Percentiles rank a stretch among this genome's conserved stretches.
Conservation (phyloP, 2,329 filamentous ascomycete species). For the Lithohypha guttulata region DNA sequence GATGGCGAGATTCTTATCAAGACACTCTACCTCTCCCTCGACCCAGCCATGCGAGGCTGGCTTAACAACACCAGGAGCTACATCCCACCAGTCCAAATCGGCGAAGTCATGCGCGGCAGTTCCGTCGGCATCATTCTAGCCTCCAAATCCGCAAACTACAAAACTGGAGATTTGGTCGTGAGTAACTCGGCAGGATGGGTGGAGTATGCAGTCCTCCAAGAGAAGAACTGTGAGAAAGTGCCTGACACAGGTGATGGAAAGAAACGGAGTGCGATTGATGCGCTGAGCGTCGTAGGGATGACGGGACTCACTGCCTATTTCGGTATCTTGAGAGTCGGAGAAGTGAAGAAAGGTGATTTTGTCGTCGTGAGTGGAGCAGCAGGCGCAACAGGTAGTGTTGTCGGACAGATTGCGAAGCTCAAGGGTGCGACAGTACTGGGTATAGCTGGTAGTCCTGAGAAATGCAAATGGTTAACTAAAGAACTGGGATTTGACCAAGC, state of each 20-base stretch:
- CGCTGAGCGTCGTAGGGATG: constrained; percentile 51
- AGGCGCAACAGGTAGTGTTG: constrained; percentile 65
- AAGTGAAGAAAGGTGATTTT: constrained; percentile 58
- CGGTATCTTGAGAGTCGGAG: constrained; percentile 57
- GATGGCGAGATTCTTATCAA: constrained; percentile 51
- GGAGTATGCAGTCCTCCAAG: constrained; percentile 50
- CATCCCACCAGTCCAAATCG: constrained; percentile 56
- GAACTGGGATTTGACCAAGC: constrained; percentile 58
- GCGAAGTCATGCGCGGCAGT: constrained; percentile 56
- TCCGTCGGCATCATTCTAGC: constrained; percentile 52
- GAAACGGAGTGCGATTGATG: constrained; percentile 46
- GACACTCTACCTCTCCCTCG: constrained; percentile 55
- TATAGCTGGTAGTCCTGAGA: constrained; percentile 55
- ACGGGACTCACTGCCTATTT: constrained; percentile 69
- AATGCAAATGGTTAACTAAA: constrained; percentile 54
- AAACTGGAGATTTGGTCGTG: constrained; percentile 48
- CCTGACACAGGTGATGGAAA: constrained; percentile 10
- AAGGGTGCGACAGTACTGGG: constrained; percentile 56
- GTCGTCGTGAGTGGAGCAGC: constrained; percentile 71
- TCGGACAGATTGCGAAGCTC: constrained; percentile 67
- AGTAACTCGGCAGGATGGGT: constrained; percentile 50
- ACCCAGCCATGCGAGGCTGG: constrained; percentile 69
- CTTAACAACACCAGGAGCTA: constrained; percentile 51
- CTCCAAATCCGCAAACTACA: constrained; percentile 45
- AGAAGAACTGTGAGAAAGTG: constrained; percentile 39